Base-by-base conservation (phyloP, 352 stramenopile genomes). In the Globisporangium lucens region DNA sequence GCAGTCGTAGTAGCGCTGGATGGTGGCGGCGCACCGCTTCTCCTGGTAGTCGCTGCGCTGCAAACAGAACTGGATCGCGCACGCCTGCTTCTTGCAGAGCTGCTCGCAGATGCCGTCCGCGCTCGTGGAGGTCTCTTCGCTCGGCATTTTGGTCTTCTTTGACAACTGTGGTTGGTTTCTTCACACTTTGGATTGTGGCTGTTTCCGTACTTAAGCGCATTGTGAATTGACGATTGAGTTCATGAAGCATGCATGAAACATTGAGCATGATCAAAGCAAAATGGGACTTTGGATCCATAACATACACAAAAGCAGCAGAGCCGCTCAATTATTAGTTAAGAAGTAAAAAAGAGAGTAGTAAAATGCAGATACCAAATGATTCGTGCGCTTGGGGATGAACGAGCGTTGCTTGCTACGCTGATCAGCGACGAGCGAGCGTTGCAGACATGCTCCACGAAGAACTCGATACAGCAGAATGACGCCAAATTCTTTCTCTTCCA, bases 11-110 rank as follows among this genome's bases (percentile, higher is more conserved):
- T 92, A 94, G 13, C 75, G 75, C 55, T 88, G 69, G 60, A 95
- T 91, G 29, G 81, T 71, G 9, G 72, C 74, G 17, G 69, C 61
- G 69, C 88, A 95, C 58, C 77, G 82, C 70, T 49, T 83, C 67
- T 95, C 85, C 66, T 95, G 84, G 64, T 95, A 94, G 29, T 75
- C 75, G 56, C 71, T 74, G 20, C 80, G 84, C 76, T 91, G 78
- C 41, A 95, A 74, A 77, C 88, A 95, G 66, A 82, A 81, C 74
- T 95, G 88, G 74, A 94, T 94, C 52, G 83, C 83, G 56, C 86
- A 95, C 20, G 85, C 88, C 22, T 90, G 77, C 65, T 87, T 80
- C 75, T 87, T 87, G 70, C 88, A 95, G 41, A 75, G 58, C 8
- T 71, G 74, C 69, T 92, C 76, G 68, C 82, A 93, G 20, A 90